A percentile compares a stretch with the other conserved stretches of the same genome.
Conservation (phyloP, 2,329 filamentous ascomycete genomes). For the Stagonosporopsis vannaccii region DNA sequence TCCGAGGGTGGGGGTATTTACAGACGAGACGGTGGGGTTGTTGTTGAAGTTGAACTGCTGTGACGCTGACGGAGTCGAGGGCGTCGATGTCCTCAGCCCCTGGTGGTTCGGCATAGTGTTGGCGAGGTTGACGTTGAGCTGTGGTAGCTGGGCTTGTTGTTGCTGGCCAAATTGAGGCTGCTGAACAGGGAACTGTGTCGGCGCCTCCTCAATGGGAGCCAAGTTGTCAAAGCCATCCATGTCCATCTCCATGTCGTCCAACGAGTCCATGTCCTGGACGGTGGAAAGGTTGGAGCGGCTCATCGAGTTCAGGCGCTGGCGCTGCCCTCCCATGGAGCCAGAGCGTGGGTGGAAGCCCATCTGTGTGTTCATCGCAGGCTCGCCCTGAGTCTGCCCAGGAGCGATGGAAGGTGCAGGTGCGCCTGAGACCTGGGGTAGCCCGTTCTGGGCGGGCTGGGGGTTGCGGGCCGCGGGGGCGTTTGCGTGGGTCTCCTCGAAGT, state of each 20-base stretch:
- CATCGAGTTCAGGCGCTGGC: slow-evolving; percentile 51
- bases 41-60: slow-evolving; percentile 78
- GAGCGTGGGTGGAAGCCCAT: slow-evolving; percentile 49
- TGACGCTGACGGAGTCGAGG: slow-evolving; percentile 79
- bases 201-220: slow-evolving; percentile 71
- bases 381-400: slow-evolving; percentile 54
- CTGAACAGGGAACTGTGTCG: slow-evolving; percentile 66
- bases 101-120: slow-evolving; percentile 73
- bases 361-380: slow-evolving; percentile 46
- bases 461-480: slow-evolving; percentile 65
- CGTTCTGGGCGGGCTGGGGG: slow-evolving; percentile 58
- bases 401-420: slow-evolving; percentile 47
- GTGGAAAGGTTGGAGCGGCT: slow-evolving; percentile 51
- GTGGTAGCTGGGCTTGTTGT: slow-evolving; percentile 66
- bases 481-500: slow-evolving; percentile 95
- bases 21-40: slow-evolving; percentile 95
- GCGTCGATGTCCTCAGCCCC: slow-evolving; percentile 83
- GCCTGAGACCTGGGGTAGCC: slow-evolving; percentile 41
- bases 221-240: slow-evolving; percentile 81
- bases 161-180: slow-evolving; percentile 63
- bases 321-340: slow-evolving; percentile 48
- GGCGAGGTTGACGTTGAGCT: slow-evolving; percentile 82
- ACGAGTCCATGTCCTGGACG: slow-evolving; percentile 74
- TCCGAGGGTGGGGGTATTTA: slow-evolving; percentile 91
- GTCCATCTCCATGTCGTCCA: slow-evolving; percentile 97